Conservation (phyloP, 768 basidiomycete genomes). For the Naganishia antarctica region DNA sequence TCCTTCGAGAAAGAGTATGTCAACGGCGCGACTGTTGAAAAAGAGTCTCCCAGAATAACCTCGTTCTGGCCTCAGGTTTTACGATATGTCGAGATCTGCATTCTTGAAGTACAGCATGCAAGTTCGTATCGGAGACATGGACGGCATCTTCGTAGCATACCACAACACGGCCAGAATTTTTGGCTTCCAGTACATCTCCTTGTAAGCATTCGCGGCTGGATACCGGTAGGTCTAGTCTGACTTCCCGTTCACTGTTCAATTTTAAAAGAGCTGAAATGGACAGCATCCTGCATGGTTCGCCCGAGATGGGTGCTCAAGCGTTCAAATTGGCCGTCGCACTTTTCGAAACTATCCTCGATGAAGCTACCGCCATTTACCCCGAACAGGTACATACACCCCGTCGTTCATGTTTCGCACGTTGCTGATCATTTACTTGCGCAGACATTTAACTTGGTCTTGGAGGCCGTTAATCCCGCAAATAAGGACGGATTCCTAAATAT, state of each 20-base stretch:
- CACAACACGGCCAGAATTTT: conserved; percentile 76
- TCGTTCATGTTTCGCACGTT: not conserved
- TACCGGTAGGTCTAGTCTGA: not conserved
- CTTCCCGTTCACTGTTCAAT: not conserved
- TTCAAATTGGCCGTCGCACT: conserved; percentile 70
- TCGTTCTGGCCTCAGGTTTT: conserved; percentile 54
- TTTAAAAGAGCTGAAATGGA: conserved; percentile 68
- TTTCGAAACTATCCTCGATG: conserved; percentile 63
- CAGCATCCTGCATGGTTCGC: conserved; percentile 63
- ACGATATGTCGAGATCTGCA: conserved; percentile 86
- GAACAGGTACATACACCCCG: conserved; percentile 55
- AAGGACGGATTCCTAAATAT: not conserved
- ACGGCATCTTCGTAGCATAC: conserved; percentile 63
- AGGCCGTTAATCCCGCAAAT: conserved; percentile 14
- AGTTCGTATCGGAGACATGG: conserved; percentile 94
- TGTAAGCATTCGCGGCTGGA: conserved; percentile 45
- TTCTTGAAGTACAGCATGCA: conserved; percentile 97
- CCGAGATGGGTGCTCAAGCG: conserved; percentile 62
- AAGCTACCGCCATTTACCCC: conserved; percentile 62
- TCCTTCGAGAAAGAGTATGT: conserved; percentile 76
- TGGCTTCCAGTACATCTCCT: conserved; percentile 87
- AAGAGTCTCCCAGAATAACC: not conserved
- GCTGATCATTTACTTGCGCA: not conserved
- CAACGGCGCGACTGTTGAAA: not conserved
- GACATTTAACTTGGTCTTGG: conserved; percentile 56